Percentiles rank a stretch among this genome's conserved stretches.
Conservation (phyloP, 2,329 filamentous ascomycete genomes). For the Trichophyton simii region DNA sequence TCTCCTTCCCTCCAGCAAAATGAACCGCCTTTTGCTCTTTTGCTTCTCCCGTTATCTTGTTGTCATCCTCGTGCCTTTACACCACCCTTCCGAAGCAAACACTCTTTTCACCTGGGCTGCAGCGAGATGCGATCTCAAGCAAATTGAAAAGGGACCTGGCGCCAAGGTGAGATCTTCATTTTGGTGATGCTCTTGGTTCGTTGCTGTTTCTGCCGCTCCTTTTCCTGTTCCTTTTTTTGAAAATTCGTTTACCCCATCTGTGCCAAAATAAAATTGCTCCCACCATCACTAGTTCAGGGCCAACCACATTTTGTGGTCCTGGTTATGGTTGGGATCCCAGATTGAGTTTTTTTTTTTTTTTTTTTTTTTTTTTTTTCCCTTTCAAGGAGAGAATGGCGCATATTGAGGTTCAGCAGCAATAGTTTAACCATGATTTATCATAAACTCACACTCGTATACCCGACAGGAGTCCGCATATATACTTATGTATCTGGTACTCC, state of each 20-base stretch:
- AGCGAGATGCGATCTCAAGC: background rate
- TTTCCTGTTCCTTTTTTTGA: background rate
- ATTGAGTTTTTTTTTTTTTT: background rate
- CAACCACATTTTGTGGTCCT: background rate
- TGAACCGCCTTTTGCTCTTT: background rate
- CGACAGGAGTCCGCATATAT: background rate
- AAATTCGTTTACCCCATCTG: background rate
- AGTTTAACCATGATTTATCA: constrained; percentile 2
- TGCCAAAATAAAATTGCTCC: background rate
- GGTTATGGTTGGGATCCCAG: background rate
- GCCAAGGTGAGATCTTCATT: background rate
- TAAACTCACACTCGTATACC: background rate
- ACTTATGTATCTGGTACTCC: background rate
- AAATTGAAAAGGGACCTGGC: background rate
- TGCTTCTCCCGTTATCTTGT: background rate
- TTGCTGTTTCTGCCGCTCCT: background rate
- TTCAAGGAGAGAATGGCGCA: background rate
- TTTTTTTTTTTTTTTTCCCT: background rate
- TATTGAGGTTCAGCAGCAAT: background rate
- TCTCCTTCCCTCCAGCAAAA: background rate
- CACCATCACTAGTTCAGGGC: background rate
- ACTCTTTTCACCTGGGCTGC: background rate
- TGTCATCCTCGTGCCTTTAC: background rate
- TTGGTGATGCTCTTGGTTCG: background rate
- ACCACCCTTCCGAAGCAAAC: background rate